Conservation (phyloP, 768 basidiomycete species). For the Hygrophorus russula region DNA sequence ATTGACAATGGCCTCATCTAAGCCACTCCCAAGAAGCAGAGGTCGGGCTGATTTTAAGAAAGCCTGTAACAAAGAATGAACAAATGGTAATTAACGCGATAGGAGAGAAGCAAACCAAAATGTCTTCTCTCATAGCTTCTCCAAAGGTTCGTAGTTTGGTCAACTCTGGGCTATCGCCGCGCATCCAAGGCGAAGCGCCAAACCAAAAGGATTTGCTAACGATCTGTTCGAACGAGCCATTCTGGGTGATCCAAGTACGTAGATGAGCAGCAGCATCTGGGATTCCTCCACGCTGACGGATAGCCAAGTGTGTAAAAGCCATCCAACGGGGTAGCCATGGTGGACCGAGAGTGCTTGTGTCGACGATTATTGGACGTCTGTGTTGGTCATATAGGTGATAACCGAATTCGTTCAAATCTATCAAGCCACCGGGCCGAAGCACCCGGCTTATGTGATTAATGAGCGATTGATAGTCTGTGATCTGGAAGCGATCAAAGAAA, state of each 20-base stretch:
- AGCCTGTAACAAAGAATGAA: slow-evolving; percentile 24
- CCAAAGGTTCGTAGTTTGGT: slow-evolving; percentile 23
- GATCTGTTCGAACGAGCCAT: slow-evolving; percentile 48
- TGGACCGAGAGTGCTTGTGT: slow-evolving; percentile 28
- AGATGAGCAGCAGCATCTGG: slow-evolving; percentile 52
- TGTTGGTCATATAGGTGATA: slow-evolving; percentile 50
- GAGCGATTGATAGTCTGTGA: slow-evolving; percentile 53
- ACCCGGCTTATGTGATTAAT: slow-evolving; percentile 58
- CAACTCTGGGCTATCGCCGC: slow-evolving; percentile 21
- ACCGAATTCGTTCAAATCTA: slow-evolving; percentile 60
- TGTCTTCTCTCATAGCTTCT: slow-evolving; percentile 43
- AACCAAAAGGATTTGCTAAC: slow-evolving; percentile 52
- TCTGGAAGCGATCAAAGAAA: slow-evolving; percentile 26
- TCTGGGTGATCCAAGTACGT: slow-evolving; percentile 39
- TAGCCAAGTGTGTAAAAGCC: slow-evolving; percentile 40
- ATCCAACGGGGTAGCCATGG: slow-evolving; percentile 61
- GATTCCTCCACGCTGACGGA: slow-evolving; percentile 45
- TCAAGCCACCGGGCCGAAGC: slow-evolving; percentile 59
- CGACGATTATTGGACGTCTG: slow-evolving; percentile 30
- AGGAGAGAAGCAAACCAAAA: slow-evolving; percentile 27
- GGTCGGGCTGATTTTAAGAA: slow-evolving; percentile 61
- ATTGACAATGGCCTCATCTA: slow-evolving; percentile 41
- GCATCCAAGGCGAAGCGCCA: slow-evolving; percentile 45
- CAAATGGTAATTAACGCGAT: background rate
- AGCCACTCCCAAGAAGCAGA: slow-evolving; percentile 51